These are phyloP conservation scores for Amanita subjunquillea DNA, from an alignment of 768 basidiomycete species.

Conservation along the genomic window DNA sequence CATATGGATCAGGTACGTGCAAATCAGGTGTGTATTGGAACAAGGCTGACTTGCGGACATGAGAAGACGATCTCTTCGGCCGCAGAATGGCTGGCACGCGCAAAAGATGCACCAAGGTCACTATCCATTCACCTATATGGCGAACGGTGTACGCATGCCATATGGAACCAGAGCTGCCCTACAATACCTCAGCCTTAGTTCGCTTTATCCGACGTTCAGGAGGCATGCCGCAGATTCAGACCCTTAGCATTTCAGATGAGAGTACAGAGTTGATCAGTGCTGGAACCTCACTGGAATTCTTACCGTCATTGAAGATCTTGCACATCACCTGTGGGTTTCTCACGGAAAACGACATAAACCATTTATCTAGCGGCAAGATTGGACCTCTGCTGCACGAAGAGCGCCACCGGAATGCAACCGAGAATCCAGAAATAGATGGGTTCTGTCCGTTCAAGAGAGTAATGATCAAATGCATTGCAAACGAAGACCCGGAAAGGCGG, in stretches of 20 bases:
- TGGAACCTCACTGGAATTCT: background rate
- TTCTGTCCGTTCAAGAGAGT: background rate
- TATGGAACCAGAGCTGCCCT: background rate
- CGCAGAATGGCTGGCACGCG: background rate
- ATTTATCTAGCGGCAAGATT: background rate
- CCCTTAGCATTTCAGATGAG: background rate
- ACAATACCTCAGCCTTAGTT: too few relatives aligned
- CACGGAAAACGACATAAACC: background rate
- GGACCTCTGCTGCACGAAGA: background rate
- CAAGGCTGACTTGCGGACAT: background rate
- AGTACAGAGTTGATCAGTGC: background rate
- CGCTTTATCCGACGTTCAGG: background rate
- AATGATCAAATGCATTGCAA: background rate
- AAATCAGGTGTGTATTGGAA: background rate
- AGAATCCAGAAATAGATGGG: background rate
- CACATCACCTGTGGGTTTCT: background rate
- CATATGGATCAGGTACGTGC: too few relatives aligned
- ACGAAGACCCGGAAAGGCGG: too few relatives aligned
- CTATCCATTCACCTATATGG: too few relatives aligned
- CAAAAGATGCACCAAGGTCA: background rate
- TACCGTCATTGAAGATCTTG: background rate
- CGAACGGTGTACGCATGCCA: background rate
- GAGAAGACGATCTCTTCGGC: background rate
- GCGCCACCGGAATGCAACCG: background rate
- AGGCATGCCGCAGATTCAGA: background rate